These are phyloP conservation scores for Epichloe amarillans DNA, from an alignment of 2,329 filamentous ascomycete genomes.

Conservation along the genomic window DNA sequence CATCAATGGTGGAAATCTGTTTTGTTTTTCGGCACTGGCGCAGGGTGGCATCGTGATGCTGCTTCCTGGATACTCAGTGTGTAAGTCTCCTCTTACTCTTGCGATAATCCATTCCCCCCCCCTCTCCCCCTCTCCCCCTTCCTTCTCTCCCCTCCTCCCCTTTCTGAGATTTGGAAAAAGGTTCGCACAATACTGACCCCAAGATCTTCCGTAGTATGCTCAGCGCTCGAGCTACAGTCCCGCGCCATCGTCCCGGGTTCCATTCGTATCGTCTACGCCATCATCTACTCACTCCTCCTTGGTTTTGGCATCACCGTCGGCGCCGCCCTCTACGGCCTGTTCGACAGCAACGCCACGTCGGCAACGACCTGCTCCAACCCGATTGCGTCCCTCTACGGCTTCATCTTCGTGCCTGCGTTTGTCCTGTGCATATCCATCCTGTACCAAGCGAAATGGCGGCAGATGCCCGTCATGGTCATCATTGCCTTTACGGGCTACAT, in stretches of 20 bases:
- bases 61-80: slow-evolving; percentile 50
- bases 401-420: slow-evolving; percentile 63
- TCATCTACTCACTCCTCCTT: slow-evolving; percentile 60
- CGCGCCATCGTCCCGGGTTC: slow-evolving; percentile 57
- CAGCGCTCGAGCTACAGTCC: slow-evolving; percentile 51
- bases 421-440: slow-evolving; percentile 60
- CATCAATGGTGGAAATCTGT: slow-evolving; percentile 34
- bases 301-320: slow-evolving; percentile 61
- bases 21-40: slow-evolving; percentile 53
- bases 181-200: not conserved
- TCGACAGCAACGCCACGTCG: slow-evolving; percentile 39
- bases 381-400: slow-evolving; percentile 35
- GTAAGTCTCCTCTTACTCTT: slow-evolving; percentile 17
- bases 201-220: slow-evolving; percentile 20
- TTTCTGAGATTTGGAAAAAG: not conserved
- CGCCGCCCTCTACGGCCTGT: slow-evolving; percentile 47
- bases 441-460: slow-evolving; percentile 72
- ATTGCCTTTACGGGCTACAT: slow-evolving; percentile 64
- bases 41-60: slow-evolving; percentile 54
- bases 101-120: too few relatives aligned
- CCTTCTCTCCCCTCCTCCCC: too few relatives aligned
- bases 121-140: not conserved
- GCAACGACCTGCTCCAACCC: slow-evolving; percentile 28
- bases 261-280: slow-evolving; percentile 61
- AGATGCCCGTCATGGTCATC: slow-evolving; percentile 62